Evolutionary conservation across 306 rosid genomes (phyloP).

Genomic region (Trifolium fragiferum): DNA sequence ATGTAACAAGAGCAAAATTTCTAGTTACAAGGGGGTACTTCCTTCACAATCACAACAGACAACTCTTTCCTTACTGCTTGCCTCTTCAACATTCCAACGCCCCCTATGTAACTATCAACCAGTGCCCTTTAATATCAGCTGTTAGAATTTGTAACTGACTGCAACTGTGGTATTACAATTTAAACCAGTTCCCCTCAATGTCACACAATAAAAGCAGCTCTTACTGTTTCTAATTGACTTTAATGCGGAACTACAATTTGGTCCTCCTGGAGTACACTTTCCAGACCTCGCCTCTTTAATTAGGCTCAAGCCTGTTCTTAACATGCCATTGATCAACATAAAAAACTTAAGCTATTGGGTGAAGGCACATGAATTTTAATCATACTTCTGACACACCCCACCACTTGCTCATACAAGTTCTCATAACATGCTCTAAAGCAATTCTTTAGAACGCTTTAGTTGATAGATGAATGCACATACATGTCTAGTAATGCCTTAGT

Average conservation of each 20-base stretch:
- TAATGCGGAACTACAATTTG: neutral
- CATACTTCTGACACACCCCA: constrained; percentile 11
- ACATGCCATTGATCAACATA: neutral
- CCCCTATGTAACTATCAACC: constrained; percentile 6
- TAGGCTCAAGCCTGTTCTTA: neutral
- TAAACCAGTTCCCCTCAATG: neutral
- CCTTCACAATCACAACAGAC: neutral
- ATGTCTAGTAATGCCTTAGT: neutral
- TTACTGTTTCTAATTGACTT: neutral
- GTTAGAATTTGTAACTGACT: neutral
- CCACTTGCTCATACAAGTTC: constrained; percentile 13
- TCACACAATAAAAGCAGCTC: neutral
- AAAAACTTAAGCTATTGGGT: constrained; percentile 22
- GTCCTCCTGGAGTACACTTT: constrained; percentile 14
- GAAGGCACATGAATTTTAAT: constrained; percentile 9
- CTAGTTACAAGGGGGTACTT: neutral
- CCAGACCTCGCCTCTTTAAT: neutral
- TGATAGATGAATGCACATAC: constrained; percentile 19
- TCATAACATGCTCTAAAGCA: constrained; percentile 3
- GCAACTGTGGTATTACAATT: constrained; percentile 11
- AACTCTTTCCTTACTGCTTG: neutral
- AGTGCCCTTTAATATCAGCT: constrained; percentile 12
- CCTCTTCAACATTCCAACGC: constrained; percentile 8
- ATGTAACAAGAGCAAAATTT: neutral
- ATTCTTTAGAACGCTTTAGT: constrained; percentile 15